A percentile compares a stretch with the other conserved stretches of the same genome.
Evolutionary conservation across 2,329 filamentous ascomycete species (phyloP).

Genomic region (Annulohypoxylon truncatum): DNA sequence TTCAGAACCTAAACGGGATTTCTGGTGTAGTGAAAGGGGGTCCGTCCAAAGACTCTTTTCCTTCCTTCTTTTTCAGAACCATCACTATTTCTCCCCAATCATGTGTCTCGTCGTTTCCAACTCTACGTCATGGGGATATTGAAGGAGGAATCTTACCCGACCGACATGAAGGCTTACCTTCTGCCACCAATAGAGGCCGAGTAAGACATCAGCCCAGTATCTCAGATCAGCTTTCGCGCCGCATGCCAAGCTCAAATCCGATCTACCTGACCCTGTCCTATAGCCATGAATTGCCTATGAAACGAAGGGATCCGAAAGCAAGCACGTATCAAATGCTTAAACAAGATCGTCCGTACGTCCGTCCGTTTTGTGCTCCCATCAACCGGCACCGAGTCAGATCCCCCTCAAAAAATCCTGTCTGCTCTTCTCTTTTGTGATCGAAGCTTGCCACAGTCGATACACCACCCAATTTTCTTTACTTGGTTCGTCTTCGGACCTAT

Average conservation of each 20-base stretch:
- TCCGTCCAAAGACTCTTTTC: background rate
- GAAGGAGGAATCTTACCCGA: background rate
- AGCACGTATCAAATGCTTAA: background rate
- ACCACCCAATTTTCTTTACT: background rate
- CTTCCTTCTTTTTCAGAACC: background rate
- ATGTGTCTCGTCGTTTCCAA: background rate
- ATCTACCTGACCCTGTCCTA: background rate
- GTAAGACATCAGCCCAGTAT: constrained; percentile 1
- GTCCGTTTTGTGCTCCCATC: background rate
- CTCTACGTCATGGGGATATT: background rate
- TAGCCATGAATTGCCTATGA: background rate
- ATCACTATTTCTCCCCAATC: background rate
- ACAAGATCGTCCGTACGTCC: background rate
- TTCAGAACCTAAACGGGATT: background rate
- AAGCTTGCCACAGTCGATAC: background rate
- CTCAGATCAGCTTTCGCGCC: constrained; percentile 4
- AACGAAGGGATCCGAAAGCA: background rate
- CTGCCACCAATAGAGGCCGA: background rate
- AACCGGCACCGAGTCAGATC: background rate
- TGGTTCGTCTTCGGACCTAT: background rate
- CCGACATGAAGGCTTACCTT: background rate
- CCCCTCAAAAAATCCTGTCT: background rate
- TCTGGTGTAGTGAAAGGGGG: background rate
- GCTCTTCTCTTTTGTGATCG: background rate
- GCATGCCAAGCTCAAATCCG: background rate